Evolutionary conservation across 371 early-diverging fungal species (phyloP).

Genomic region (Lichtheimia hyalospora): DNA sequence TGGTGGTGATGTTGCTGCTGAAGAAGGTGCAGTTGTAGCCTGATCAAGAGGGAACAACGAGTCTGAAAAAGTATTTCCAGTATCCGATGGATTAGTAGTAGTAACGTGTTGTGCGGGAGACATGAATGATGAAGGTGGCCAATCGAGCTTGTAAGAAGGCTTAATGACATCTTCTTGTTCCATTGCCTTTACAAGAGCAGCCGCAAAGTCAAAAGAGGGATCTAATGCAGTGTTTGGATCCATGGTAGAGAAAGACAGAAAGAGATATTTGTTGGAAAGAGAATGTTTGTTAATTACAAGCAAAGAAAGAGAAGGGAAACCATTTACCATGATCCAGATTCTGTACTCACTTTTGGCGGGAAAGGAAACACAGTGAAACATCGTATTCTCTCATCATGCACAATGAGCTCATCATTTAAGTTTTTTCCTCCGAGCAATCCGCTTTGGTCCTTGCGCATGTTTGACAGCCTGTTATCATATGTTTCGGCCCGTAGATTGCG

Average conservation of each 20-base stretch:
- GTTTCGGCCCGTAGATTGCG: too few relatives aligned
- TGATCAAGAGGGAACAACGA: too few relatives aligned
- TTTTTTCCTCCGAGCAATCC: too few relatives aligned
- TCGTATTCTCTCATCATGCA: neutral
- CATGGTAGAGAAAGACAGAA: neutral
- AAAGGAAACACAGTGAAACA: neutral
- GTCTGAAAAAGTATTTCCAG: too few relatives aligned
- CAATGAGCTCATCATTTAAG: neutral
- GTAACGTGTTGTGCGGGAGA: too few relatives aligned
- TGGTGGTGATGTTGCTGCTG: neutral
- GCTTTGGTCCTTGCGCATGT: too few relatives aligned
- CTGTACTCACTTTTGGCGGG: too few relatives aligned
- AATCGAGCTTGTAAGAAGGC: neutral
- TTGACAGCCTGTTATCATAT: too few relatives aligned
- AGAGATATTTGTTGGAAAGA: neutral
- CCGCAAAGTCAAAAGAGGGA: constrained; percentile 1
- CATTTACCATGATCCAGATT: too few relatives aligned
- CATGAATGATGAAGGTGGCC: neutral
- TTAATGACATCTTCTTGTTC: neutral
- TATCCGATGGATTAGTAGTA: too few relatives aligned
- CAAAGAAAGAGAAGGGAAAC: neutral
- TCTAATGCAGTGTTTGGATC: neutral
- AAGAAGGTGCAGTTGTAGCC: too few relatives aligned
- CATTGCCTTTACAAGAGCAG: constrained; percentile 2
- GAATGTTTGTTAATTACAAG: constrained; percentile 3